Percentiles rank a stretch among this genome's conserved stretches.
Evolutionary conservation across 352 stramenopile species (phyloP).

Genomic region (Paralagenidium karlingii): DNA sequence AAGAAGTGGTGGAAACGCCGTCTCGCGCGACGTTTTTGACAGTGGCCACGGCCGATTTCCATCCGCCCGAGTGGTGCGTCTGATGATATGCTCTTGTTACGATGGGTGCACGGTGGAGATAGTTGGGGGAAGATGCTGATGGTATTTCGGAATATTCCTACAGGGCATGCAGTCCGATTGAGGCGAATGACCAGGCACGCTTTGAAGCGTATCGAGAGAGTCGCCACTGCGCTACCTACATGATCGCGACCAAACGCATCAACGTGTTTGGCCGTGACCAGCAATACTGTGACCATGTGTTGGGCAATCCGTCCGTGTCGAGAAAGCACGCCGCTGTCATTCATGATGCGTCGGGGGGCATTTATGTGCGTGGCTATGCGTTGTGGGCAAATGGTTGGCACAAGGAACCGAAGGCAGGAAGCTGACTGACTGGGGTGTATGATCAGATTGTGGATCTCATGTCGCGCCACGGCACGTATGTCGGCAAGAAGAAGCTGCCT

Average conservation of each 20-base stretch:
- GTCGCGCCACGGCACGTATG: constrained; percentile 79
- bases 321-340: constrained; percentile 80
- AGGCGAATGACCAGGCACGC: constrained; percentile 49
- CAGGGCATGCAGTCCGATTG: constrained; percentile 54
- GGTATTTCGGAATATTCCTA: not conserved
- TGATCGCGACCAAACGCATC: constrained; percentile 70
- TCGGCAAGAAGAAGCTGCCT: constrained; percentile 72
- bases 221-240: constrained; percentile 74
- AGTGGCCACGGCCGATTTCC: constrained; percentile 62
- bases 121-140: not conserved
- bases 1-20: too few species aligned
- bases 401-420: too few species aligned
- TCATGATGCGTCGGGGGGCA: constrained; percentile 63
- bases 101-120: not conserved
- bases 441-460: constrained; percentile 77
- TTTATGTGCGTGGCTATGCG: constrained; percentile 42
- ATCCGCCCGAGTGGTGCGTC: constrained; percentile 54
- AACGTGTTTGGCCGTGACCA: constrained; percentile 80
- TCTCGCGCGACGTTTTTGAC: constrained; percentile 64
- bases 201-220: constrained; percentile 65
- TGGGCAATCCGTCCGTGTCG: constrained; percentile 79
- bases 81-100: not conserved
- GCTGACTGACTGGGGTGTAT: not conserved
- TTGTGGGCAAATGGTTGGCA: not conserved
- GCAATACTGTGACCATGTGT: constrained; percentile 72